Base-by-base conservation (phyloP, 257 asterid species). In the Nemophila menziesii region DNA sequence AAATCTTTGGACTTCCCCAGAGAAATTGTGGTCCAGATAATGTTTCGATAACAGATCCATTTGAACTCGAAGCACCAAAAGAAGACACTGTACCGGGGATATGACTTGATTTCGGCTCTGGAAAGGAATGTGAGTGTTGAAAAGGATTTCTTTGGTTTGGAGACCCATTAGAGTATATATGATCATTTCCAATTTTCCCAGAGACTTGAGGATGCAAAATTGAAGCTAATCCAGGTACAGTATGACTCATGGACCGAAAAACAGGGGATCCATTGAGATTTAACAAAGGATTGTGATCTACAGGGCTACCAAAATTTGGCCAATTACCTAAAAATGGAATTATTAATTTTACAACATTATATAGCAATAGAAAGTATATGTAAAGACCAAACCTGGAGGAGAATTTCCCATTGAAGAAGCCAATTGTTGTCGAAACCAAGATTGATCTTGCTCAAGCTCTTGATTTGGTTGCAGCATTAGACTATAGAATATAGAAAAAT, bases 1-100 rank as follows among this genome's bases (percentile, higher is more conserved):
- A 68, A 33, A 59, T 64, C 50, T 61, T 68, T 7, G 83, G 69
- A 61, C 74, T 67, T 52, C 84, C 84, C 87, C 87, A 79, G 27
- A 71, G 67, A 55, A 60, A 67, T 40, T 71, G 74, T 11, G 79
- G 66, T 20, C 72, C 83, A 37, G 81, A 62, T 38, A 73, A 49
- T 21, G 75, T 71, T 49, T 65, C 75, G 22, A 65, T 45, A 46
- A 50, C 59, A 26, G 75, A 60, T 46, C 75, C 62, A 17, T 48
- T 67, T 39, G 70, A 62, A 51, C 56, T 68, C 15, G 72, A 71
- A 60, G 69, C 64, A 46, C 70, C 75, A 45, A 61, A 71, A 16
- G 81, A 61, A 17, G 73, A 66, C 15, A 53, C 19, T 9, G 61
- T 49, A 40, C 74, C 71, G 19, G 65, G 53, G 58, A 50, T 61